Evolutionary conservation across 164 flowering plant genomes (phyloP), one percentile per base, ranked within the genome.

Genomic region (Protea cynaroides): DNA sequence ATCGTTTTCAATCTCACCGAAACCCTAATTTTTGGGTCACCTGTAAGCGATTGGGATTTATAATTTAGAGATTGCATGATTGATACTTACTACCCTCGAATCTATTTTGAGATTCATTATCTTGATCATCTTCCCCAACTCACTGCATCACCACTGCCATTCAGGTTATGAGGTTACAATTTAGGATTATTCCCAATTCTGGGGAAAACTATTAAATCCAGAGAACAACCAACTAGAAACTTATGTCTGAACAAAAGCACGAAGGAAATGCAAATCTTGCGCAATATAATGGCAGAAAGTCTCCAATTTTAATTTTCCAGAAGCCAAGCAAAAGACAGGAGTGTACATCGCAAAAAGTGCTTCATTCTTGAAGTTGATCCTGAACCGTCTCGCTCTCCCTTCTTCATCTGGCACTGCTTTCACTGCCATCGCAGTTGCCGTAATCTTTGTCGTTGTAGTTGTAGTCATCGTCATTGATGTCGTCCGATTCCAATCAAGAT

Each of bases 221-320:
- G 18, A 49, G 53, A 44, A 47, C 9, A 40, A 44, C 5, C 23
- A 54, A 1, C 23, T 22, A 52, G 56, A 34, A 36, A 79, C 96
- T 80, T 59, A 91, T 97, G 97, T 96, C 49, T 79, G 82, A 22
- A 83, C 89, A 50, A 91, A 89, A 65, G 90, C 86, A 36, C 78
- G 76, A 66, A 88, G 89, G 67, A 94, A 91, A 62, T 85, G 80
- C 65, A 79, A 82, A 64, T 89, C 97, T 56, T 94, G 99, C 29
- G 85, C 73, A 55, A 94, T 71, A 62, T 83, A 94, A 58, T 86
- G 79, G 24, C 85, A 79, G 70, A 91, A 94, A 12, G 80, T 56
- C 3, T 91, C 86, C 65, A 85, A 34, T 15, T 75, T 63, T 22
- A 94, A 79, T 46, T 71, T 82, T 19, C 97, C 96, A 12, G 96